Conservation (phyloP, 1,139 yeast species). For the Debaryomyces udenii region DNA sequence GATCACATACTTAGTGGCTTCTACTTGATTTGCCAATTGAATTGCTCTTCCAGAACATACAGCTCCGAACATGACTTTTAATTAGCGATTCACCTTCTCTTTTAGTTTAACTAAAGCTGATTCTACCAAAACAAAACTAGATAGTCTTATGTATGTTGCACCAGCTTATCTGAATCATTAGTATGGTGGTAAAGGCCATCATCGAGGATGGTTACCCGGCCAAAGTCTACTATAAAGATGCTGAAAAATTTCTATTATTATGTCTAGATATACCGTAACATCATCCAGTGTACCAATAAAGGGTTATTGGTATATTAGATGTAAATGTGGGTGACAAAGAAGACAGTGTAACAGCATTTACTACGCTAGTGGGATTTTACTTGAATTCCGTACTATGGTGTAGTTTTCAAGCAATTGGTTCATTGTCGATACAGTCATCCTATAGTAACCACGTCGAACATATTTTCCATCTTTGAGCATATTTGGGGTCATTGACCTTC, state of each 20-base stretch:
- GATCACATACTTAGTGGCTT: constrained; percentile 63
- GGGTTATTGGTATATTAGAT: constrained; percentile 15
- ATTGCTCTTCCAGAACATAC: constrained; percentile 61
- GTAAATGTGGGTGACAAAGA: constrained; percentile 27
- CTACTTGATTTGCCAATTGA: constrained; percentile 63
- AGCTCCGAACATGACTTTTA: constrained; percentile 51
- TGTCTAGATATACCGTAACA: constrained; percentile 2
- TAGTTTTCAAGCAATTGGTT: constrained; percentile 14
- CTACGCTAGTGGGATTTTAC: constrained; percentile 5
- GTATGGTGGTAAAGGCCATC: not conserved
- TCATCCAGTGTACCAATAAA: constrained; percentile 11
- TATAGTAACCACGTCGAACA: constrained; percentile 69
- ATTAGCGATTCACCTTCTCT: not conserved
- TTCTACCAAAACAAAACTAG: too few relatives aligned
- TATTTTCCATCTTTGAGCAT: constrained; percentile 76
- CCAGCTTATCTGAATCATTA: too few relatives aligned
- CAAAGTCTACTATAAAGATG: not conserved
- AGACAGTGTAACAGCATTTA: constrained; percentile 19
- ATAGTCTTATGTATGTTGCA: too few relatives aligned
- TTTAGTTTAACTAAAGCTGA: too few relatives aligned
- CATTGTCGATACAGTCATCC: constrained; percentile 64
- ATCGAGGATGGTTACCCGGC: constrained; percentile 10
- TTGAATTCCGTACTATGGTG: constrained; percentile 7
- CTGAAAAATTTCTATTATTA: not conserved
- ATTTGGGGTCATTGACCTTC: constrained; percentile 19